Percentiles rank a stretch among this genome's conserved stretches.
phyloP scores from a whole-genome alignment of 2,329 filamentous ascomycete species.

The Xylaria polymorpha region DNA sequence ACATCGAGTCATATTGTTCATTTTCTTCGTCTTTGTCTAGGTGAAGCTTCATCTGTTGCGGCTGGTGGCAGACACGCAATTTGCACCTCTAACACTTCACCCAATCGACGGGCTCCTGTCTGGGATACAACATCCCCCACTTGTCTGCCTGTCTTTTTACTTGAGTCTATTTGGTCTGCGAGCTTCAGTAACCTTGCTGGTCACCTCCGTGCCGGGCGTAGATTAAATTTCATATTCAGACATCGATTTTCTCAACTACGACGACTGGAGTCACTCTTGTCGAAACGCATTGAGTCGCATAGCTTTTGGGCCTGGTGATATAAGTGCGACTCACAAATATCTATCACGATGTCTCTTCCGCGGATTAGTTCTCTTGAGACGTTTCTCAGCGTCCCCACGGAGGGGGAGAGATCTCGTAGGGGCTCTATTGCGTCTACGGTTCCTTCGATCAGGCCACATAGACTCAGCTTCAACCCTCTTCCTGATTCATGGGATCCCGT shows the following conservation, averaged over 20 bases:
- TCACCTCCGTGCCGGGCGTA: conserved; percentile 2
- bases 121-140: conserved; percentile 9
- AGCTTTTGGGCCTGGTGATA: neutral
- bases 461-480: conserved; percentile 66
- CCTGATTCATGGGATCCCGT: conserved; percentile 64
- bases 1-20: neutral
- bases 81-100: neutral
- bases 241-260: neutral
- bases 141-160: neutral
- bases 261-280: neutral
- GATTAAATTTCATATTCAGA: neutral
- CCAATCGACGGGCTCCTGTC: neutral
- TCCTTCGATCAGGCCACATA: conserved; percentile 61
- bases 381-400: conserved; percentile 56
- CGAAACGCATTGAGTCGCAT: neutral
- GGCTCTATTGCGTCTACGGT: conserved; percentile 52
- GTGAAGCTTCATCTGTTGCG: neutral
- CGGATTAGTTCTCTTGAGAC: conserved; percentile 66
- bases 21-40: neutral
- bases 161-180: conserved; percentile 3
- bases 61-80: neutral
- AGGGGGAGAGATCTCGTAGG: conserved; percentile 55
- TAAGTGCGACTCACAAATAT: neutral
- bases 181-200: conserved; percentile 11
- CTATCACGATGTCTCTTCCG: conserved; percentile 61